A percentile compares a stretch with the other conserved stretches of the same genome.
Conservation (phyloP, 2,329 filamentous ascomycete species). For the Stenocarpella maydis region DNA sequence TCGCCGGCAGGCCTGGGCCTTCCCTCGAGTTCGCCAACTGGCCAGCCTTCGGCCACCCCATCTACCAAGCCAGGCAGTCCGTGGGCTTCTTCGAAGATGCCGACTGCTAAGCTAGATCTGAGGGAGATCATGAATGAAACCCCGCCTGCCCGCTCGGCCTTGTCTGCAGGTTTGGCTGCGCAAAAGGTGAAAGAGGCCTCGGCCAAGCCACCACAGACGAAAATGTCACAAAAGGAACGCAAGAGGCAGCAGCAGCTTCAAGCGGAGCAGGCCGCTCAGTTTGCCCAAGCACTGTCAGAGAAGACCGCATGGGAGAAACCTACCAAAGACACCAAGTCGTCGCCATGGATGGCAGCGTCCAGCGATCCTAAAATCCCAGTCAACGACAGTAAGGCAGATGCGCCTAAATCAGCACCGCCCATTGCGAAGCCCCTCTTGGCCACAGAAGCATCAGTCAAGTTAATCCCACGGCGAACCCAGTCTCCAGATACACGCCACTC, state of each 20-base stretch:
- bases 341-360: conserved; percentile 73
- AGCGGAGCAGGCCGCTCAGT: conserved; percentile 54
- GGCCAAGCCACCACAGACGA: conserved; percentile 55
- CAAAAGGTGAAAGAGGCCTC: conserved; percentile 53
- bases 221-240: conserved; percentile 89
- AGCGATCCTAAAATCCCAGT: conserved; percentile 57
- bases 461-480: conserved; percentile 57
- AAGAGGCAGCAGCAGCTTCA: conserved; percentile 82
- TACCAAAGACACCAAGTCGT: conserved; percentile 48
- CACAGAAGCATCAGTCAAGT: conserved; percentile 50
- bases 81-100: conserved; percentile 60
- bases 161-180: conserved; percentile 63
- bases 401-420: conserved; percentile 43
- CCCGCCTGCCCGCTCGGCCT: conserved; percentile 57
- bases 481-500: conserved; percentile 71
- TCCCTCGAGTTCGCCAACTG: conserved; percentile 24
- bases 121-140: conserved; percentile 76
- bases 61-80: conserved; percentile 48
- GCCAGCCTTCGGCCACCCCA: conserved; percentile 26
- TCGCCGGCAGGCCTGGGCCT: conserved; percentile 33
- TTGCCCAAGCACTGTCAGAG: conserved; percentile 44
- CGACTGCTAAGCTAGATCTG: conserved; percentile 73
- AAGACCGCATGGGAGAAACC: conserved; percentile 57
- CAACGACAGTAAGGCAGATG: conserved; percentile 55
- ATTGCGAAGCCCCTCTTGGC: conserved; percentile 54